Conservation (phyloP, 192 early-diverging fungal species). For the Thoreauomyces humboldtii region DNA sequence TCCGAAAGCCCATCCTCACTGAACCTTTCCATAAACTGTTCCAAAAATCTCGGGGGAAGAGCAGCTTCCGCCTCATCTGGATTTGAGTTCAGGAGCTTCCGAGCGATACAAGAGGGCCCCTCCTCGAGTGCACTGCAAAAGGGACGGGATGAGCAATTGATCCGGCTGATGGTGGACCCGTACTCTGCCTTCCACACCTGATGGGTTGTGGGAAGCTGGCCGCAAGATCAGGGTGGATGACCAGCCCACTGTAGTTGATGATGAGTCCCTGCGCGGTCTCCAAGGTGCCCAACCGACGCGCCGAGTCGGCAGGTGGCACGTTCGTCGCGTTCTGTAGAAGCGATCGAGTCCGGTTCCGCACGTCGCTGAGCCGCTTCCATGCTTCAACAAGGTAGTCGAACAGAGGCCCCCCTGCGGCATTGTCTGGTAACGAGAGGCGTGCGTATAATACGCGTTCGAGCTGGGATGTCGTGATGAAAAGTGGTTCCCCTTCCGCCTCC, state of each 20-base stretch:
- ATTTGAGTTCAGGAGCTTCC: slow-evolving; percentile 50
- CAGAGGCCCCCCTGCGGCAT: slow-evolving; percentile 28
- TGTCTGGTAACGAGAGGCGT: slow-evolving; percentile 38
- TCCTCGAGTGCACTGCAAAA: slow-evolving; percentile 15
- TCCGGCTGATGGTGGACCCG: no score
- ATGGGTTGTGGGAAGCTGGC: slow-evolving; percentile 82
- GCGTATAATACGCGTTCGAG: slow-evolving; percentile 32
- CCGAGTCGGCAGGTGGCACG: no score
- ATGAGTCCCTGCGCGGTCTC: slow-evolving; percentile 58
- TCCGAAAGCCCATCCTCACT: slow-evolving; percentile 45
- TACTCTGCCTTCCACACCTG: slow-evolving; percentile 42
- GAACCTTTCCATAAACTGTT: slow-evolving; percentile 58
- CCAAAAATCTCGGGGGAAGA: slow-evolving; percentile 64
- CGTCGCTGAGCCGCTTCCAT: slow-evolving; percentile 42
- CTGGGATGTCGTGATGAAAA: slow-evolving; percentile 17
- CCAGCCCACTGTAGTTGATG: slow-evolving; percentile 79
- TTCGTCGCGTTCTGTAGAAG: no score
- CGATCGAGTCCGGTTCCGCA: no score
- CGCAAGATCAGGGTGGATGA: slow-evolving; percentile 73
- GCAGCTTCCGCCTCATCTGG: slow-evolving; percentile 54
- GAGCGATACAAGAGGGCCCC: slow-evolving; percentile 39
- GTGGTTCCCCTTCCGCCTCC: slow-evolving; percentile 13
- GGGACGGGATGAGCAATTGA: background rate
- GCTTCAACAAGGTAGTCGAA: slow-evolving; percentile 38
- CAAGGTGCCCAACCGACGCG: slow-evolving; percentile 60